Conservation (phyloP, 257 asterid species). For the Eucommia ulmoides region DNA sequence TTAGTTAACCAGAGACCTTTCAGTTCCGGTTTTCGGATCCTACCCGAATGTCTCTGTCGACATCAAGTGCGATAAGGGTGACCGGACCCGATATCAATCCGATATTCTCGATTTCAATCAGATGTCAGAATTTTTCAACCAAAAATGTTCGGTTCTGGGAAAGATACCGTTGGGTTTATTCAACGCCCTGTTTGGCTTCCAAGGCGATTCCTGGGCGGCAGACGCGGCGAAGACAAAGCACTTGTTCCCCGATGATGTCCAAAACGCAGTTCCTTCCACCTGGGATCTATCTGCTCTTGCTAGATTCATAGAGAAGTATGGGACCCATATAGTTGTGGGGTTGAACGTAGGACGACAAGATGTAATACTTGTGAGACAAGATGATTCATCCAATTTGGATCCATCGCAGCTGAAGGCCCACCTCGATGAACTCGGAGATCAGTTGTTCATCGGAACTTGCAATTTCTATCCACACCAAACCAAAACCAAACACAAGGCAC, state of each 20-base stretch:
- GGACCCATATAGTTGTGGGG: conserved; percentile 90
- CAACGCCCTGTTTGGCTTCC: conserved; percentile 80
- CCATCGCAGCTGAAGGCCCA: conserved; percentile 64
- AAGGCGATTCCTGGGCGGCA: conserved; percentile 68
- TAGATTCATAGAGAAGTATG: conserved; percentile 91
- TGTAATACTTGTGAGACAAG: conserved; percentile 66
- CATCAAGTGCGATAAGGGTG: conserved; percentile 81
- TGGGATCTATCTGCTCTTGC: conserved; percentile 46
- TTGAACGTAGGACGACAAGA: conserved; percentile 87
- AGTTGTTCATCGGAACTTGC: conserved; percentile 62
- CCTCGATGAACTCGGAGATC: conserved; percentile 72
- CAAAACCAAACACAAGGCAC: conserved; percentile 50
- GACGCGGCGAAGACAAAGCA: conserved; percentile 55
- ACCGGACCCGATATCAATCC: conserved; percentile 65
- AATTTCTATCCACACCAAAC: conserved; percentile 42
- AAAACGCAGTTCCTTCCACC: conserved; percentile 59
- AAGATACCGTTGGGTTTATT: conserved; percentile 78
- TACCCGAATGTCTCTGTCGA: conserved; percentile 37
- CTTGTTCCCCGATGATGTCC: conserved; percentile 50
- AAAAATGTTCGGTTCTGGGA: conserved; percentile 56
- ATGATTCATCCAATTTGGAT: conserved; percentile 49
- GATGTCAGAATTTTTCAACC: conserved; percentile 90
- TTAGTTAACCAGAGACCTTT: conserved; percentile 27
- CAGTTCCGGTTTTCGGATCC: conserved; percentile 59
- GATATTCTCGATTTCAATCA: conserved; percentile 73